Evolutionary conservation across 345 rosid genomes (phyloP), one percentile per base, ranked within the genome.

Genomic region (Aquilaria yunnanensis): DNA sequence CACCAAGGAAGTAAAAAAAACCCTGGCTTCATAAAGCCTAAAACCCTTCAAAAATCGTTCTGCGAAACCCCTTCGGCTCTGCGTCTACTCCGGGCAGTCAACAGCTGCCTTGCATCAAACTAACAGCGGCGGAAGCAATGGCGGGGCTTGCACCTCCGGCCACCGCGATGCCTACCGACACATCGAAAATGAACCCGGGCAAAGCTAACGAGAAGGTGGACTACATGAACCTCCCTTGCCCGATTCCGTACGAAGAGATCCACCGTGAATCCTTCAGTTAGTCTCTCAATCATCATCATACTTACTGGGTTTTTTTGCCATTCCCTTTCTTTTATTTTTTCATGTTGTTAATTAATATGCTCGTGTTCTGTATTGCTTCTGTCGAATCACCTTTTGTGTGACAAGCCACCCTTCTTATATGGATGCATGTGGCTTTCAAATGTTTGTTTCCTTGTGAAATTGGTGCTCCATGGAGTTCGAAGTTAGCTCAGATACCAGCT

Each of bases 181-280:
- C 62, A 10, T 29, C 76, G 8, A 12, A 64, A 16, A 16, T 65
- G 60, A 32, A 30, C 12, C 75, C 67, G 65, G 30, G 55, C 54
- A 74, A 77, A 68, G 72, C 31, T 51, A 81, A 65, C 31, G 88
- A 81, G 73, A 87, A 80, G 71, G 83, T 78, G 7, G 91, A 92
- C 66, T 92, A 84, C 83, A 59, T 74, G 60, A 79, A 85, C 62
- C 89, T 92, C 51, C 96, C 96, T 54, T 89, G 96, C 69, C 98
- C 98, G 60, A 74, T 89, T 74, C 91, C 98, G 43, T 92, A 82
- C 46, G 98, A 92, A 56, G 98, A 92, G 74, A 72, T 89, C 75
- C 96, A 89, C 73, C 95, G 98, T 2, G 97, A 92, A 81, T 92
- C 96, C 67, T 75, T 84, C 66, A 89, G 97, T 92, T 74, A 23